Evolutionary conservation across 192 early-diverging fungal genomes (phyloP), one percentile per base, ranked within the genome.

Genomic region (Spizellomyces punctatus): DNA sequence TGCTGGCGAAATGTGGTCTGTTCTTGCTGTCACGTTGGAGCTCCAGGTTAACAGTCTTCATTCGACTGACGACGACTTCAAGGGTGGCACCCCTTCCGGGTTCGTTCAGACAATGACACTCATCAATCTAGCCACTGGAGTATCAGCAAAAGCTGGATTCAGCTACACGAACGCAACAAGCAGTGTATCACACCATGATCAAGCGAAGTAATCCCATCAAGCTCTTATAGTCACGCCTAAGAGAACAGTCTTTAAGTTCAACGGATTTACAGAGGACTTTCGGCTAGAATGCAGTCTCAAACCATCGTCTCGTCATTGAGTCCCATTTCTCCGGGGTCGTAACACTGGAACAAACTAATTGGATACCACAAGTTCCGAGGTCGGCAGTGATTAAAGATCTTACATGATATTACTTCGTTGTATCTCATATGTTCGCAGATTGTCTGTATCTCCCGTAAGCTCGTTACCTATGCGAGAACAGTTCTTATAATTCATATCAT

Each of bases 291-390:
- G 27, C 27, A 16, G 60, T 36, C 14, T 16, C 57, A 9, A 46
- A 22, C 66, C 89, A 91, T 63, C 82, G 75, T 60, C 92, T 70
- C 4, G 88, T 90, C 78, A 86, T 83, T 2, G 84, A 81, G 73
- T 91, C 92, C 90, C 90, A 93, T 71, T 90, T 91, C 73, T 93
- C 92, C 14, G 92, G 92, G 5, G 92, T 93, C 8, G 92, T 90
- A 10, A 93, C 80, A 16, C 79, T 83, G 56, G 21, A 8, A 61
- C 27, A 75, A 19, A 21, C n/a, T 72, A 48, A 74, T 46, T 16
- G 21, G n/a, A n/a, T 17, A 69, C 44, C 22, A 22, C 46, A 27
- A 21, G 5, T 0, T 22, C 14, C 59, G 22, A 61, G 50, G 17
- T n/a, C 17, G 50, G 50, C 50, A 0, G 50, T 58, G 6, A 5